phyloP scores from a whole-genome alignment of 495 filamentous ascomycete species.

The Parachaetomium inaequale region DNA sequence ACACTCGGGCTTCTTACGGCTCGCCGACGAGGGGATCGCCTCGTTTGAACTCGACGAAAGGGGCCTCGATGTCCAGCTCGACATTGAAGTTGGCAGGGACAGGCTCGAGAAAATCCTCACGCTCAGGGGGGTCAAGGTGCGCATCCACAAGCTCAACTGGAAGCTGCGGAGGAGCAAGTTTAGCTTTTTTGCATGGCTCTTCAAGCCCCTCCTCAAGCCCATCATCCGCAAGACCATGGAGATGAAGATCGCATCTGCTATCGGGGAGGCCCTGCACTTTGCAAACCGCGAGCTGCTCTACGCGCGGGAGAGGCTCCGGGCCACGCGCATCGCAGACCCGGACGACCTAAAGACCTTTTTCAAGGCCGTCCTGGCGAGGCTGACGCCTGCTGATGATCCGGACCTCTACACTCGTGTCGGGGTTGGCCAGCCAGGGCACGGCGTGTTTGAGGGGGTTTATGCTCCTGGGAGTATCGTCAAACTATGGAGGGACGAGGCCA shows the following conservation, averaged over 20 bases:
- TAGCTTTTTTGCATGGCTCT: slow-evolving; percentile 70
- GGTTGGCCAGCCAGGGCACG: slow-evolving; percentile 56
- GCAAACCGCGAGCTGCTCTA: slow-evolving; percentile 83
- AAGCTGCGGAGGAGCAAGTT: slow-evolving; percentile 70
- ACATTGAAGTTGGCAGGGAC: slow-evolving; percentile 73
- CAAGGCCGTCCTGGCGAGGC: slow-evolving; percentile 70
- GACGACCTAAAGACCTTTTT: slow-evolving; percentile 76
- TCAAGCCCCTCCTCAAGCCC: slow-evolving; percentile 80
- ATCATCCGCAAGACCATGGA: slow-evolving; percentile 76
- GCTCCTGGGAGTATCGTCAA: slow-evolving; percentile 84
- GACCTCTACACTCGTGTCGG: slow-evolving; percentile 71
- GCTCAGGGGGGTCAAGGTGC: slow-evolving; percentile 68
- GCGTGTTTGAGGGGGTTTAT: slow-evolving; percentile 79
- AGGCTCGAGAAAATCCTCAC: slow-evolving; percentile 75
- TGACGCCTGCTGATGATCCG: slow-evolving; percentile 65
- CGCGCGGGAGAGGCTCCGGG: slow-evolving; percentile 79
- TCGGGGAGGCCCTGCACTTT: slow-evolving; percentile 63
- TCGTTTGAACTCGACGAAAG: slow-evolving; percentile 79
- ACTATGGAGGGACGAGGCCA: slow-evolving; percentile 78
- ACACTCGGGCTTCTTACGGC: slow-evolving; percentile 62
- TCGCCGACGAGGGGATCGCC: slow-evolving; percentile 78
- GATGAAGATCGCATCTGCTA: slow-evolving; percentile 67
- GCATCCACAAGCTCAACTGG: slow-evolving; percentile 83
- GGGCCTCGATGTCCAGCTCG: slow-evolving; percentile 80
- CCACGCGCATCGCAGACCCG: slow-evolving; percentile 77